Evolutionary conservation across 495 filamentous ascomycete genomes (phyloP).

Genomic region (Podospora sp.): DNA sequence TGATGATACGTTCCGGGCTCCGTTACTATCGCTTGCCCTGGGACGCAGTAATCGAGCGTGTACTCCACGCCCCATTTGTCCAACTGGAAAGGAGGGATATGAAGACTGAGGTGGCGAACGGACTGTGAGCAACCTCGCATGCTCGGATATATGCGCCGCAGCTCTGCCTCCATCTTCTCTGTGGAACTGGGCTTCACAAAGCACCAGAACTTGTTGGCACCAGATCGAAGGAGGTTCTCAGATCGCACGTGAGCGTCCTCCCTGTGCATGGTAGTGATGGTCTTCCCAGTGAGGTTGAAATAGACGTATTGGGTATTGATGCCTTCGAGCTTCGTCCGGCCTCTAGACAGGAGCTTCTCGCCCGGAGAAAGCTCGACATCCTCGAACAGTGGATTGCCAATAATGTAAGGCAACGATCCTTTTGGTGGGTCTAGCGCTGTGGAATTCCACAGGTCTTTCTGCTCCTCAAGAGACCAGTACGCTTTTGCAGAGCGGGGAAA

Average conservation of each 20-base stretch:
- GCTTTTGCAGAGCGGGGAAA: slow-evolving; percentile 26
- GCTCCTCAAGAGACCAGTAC: slow-evolving; percentile 31
- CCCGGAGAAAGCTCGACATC: slow-evolving; percentile 38
- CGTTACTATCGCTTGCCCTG: slow-evolving; percentile 38
- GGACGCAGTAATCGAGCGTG: slow-evolving; percentile 38
- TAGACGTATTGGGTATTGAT: slow-evolving; percentile 42
- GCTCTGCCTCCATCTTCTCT: slow-evolving; percentile 29
- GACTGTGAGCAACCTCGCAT: slow-evolving; percentile 39
- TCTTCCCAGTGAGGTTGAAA: slow-evolving; percentile 38
- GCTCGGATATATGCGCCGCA: slow-evolving; percentile 30
- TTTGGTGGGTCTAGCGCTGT: slow-evolving; percentile 32
- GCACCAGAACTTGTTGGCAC: slow-evolving; percentile 41
- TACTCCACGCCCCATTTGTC: slow-evolving; percentile 41
- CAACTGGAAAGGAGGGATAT: slow-evolving; percentile 34
- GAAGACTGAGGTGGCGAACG: slow-evolving; percentile 38
- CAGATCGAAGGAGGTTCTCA: slow-evolving; percentile 38
- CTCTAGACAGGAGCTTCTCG: slow-evolving; percentile 36
- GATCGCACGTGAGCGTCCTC: slow-evolving; percentile 41
- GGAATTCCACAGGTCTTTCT: slow-evolving; percentile 36
- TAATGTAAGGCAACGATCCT: slow-evolving; percentile 35
- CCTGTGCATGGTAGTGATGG: slow-evolving; percentile 40
- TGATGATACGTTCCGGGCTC: slow-evolving; percentile 41
- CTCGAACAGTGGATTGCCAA: slow-evolving; percentile 39
- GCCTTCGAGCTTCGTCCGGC: slow-evolving; percentile 31
- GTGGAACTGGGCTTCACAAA: slow-evolving; percentile 36